A percentile compares a stretch with the other conserved stretches of the same genome.
phyloP scores from a whole-genome alignment of 176 grass and related monocot genomes.

The Oryza punctata region DNA sequence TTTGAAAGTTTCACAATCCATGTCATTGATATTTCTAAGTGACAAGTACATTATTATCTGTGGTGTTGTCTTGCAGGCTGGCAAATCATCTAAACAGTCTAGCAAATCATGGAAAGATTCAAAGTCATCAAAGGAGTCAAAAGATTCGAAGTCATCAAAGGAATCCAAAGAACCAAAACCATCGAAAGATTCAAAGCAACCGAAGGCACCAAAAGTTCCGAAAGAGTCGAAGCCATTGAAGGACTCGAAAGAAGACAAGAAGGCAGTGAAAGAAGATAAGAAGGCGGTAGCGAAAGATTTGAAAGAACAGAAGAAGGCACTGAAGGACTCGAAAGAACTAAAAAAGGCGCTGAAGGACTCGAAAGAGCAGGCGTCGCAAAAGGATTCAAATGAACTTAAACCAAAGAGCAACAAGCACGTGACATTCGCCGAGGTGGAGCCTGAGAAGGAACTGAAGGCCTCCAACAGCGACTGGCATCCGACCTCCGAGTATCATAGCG shows the following conservation, averaged over 20 bases:
- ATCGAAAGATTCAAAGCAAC: slow-evolving; percentile 40
- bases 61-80: slow-evolving; percentile 35
- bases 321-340: slow-evolving; percentile 36
- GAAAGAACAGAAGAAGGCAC: slow-evolving; percentile 17
- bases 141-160: slow-evolving; percentile 42
- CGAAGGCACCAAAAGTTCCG: slow-evolving; percentile 23
- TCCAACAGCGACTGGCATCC: slow-evolving; percentile 41
- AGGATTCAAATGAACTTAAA: slow-evolving; percentile 39
- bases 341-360: slow-evolving; percentile 39
- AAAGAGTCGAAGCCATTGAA: slow-evolving; percentile 24
- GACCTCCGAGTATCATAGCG: slow-evolving; percentile 3
- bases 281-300: neutral
- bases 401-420: slow-evolving; percentile 41
- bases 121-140: slow-evolving; percentile 9
- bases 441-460: slow-evolving; percentile 46
- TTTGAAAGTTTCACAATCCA: neutral
- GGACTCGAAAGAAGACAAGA: slow-evolving; percentile 21
- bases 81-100: slow-evolving; percentile 47
- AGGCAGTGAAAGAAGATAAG: slow-evolving; percentile 11
- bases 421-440: slow-evolving; percentile 49
- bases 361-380: neutral
- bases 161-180: slow-evolving; percentile 36
- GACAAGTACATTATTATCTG: neutral
- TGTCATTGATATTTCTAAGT: neutral
- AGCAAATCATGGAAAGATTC: slow-evolving; percentile 39